Base-by-base conservation (phyloP, 2,329 filamentous ascomycete genomes). In the Monosporascus sp. region DNA sequence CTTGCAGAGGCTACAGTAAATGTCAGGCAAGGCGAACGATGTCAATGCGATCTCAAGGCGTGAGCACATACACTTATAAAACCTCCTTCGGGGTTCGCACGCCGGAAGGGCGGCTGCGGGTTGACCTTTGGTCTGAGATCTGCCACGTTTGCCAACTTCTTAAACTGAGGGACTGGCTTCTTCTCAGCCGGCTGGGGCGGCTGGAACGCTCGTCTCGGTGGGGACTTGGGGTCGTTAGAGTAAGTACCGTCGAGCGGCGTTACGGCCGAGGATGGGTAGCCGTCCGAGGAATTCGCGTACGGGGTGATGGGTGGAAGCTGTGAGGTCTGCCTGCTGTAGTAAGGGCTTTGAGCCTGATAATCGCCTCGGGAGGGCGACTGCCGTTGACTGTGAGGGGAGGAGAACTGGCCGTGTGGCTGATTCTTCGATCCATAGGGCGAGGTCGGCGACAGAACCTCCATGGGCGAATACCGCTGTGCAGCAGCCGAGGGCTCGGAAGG, bases 61-160 rank as follows among this genome's bases (percentile, higher is more conserved):
- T 8, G 46, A 51, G 24, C 37, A 66, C 89, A 74, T 80, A 95
- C 91, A 71, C 94, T 97, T 70, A 99, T 96, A 69, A 99, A 99
- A 48, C 94, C 94, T 51, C 94, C 94, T 69, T 99, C 94, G 2
- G 94, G 94, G 64, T 96, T 95, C 52, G 94, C 94, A 72, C 94
- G 85, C 63, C 94, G 84, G 68, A 96, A 97, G 1, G 91, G 83
- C 51, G 94, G 94, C 68, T 99, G 94, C 20, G 83, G 68, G 70
- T 93, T 96, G 68, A 94, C 85, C 68, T 87, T 89, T 44, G 92
- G 90, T 57, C 87, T 83, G 63, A 99, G 73, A 55, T 97, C 91
- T 51, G 82, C 77, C 26, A 85, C 74, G 26, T 83, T 84, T 57
- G 86, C 80, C 63, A 95, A 79, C 70, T 89, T 92, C 66, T 84